These are phyloP conservation scores for Fusarium drepaniforme DNA, from an alignment of 2,329 filamentous ascomycete species.

Conservation along the genomic window DNA sequence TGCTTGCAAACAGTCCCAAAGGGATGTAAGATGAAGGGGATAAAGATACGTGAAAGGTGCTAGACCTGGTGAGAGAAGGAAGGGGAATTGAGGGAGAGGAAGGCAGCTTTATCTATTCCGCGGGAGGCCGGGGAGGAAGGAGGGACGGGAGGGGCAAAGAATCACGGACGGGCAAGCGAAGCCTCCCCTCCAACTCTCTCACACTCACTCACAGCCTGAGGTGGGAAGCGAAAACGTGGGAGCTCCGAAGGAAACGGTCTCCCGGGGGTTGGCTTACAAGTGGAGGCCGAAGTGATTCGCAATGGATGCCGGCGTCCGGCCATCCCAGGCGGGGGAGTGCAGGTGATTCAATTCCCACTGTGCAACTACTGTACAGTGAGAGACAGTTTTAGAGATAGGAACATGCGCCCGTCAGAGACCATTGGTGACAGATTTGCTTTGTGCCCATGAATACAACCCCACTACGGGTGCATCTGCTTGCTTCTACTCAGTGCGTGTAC, in stretches of 20 bases:
- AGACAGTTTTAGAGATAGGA: neutral
- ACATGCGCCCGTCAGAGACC: neutral
- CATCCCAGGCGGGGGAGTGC: slow-evolving; percentile 3
- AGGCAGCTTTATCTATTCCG: slow-evolving; percentile 38
- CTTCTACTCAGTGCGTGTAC: neutral
- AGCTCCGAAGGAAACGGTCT: slow-evolving; percentile 5
- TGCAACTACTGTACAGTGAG: slow-evolving; percentile 1
- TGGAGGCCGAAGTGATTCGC: slow-evolving; percentile 22
- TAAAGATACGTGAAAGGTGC: slow-evolving; percentile 36
- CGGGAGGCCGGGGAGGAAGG: slow-evolving; percentile 14
- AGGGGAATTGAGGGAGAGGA: slow-evolving; percentile 22
- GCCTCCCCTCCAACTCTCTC: slow-evolving; percentile 9
- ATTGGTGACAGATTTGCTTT: neutral
- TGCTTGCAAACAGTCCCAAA: slow-evolving; percentile 9
- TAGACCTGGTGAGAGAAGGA: slow-evolving; percentile 34
- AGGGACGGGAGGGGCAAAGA: slow-evolving; percentile 19
- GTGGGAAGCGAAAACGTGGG: neutral
- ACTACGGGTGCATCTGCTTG: neutral
- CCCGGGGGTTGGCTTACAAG: slow-evolving; percentile 5
- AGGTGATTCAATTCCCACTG: slow-evolving; percentile 27
- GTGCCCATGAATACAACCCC: neutral
- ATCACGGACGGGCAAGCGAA: neutral
- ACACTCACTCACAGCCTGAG: slow-evolving; percentile 15
- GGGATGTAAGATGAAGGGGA: slow-evolving; percentile 8
- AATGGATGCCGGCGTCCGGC: slow-evolving; percentile 19